phyloP scores from a whole-genome alignment of 768 basidiomycete genomes.

The Chalciporus chontae region DNA sequence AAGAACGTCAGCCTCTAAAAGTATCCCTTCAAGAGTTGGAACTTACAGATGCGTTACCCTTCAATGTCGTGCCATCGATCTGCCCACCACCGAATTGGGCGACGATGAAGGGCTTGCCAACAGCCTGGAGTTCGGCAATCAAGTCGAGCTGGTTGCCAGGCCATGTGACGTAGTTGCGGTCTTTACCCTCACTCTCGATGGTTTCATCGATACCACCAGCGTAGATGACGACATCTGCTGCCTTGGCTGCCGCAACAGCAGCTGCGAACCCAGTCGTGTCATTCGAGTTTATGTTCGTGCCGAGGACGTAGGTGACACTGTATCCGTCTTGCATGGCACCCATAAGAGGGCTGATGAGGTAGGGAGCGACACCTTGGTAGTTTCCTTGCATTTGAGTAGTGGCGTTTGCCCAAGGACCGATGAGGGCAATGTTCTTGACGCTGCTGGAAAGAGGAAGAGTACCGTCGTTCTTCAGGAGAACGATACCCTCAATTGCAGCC shows the following conservation, averaged over 20 bases:
- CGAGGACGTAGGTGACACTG: constrained; percentile 39
- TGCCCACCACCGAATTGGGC: constrained; percentile 58
- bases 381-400: constrained; percentile 57
- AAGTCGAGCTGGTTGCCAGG: constrained; percentile 54
- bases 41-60: constrained; percentile 39
- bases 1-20: neutral
- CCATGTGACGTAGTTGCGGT: constrained; percentile 50
- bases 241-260: constrained; percentile 46
- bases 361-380: constrained; percentile 52
- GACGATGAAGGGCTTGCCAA: constrained; percentile 51
- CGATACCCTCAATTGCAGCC: constrained; percentile 52
- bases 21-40: neutral
- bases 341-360: constrained; percentile 50
- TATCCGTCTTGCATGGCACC: constrained; percentile 48
- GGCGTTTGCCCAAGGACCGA: constrained; percentile 59
- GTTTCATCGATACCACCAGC: constrained; percentile 52
- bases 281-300: constrained; percentile 40
- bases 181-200: constrained; percentile 45
- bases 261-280: constrained; percentile 45
- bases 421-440: constrained; percentile 49
- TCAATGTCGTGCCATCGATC: constrained; percentile 46
- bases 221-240: constrained; percentile 49
- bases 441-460: constrained; percentile 48
- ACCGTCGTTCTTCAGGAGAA: constrained; percentile 62
- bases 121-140: constrained; percentile 39